These are phyloP conservation scores for Hypomyces perniciosus DNA, from an alignment of 2,329 filamentous ascomycete species.

Conservation along the genomic window DNA sequence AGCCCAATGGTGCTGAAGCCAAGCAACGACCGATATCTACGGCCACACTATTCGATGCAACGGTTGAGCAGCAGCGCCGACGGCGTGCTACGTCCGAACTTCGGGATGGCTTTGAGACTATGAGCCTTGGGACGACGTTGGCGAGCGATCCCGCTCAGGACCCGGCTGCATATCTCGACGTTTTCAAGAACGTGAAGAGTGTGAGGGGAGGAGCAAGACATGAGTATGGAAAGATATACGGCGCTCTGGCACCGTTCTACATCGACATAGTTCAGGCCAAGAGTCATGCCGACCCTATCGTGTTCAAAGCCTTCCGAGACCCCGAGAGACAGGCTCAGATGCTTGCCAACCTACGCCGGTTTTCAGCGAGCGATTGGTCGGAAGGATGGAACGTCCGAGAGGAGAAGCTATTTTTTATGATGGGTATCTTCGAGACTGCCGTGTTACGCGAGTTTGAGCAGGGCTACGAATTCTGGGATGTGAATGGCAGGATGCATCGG, in stretches of 20 bases:
- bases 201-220: conserved; percentile 78
- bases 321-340: conserved; percentile 89
- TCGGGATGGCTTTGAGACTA: conserved; percentile 72
- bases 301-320: conserved; percentile 82
- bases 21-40: conserved; percentile 14
- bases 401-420: conserved; percentile 67
- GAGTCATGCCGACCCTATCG: conserved; percentile 70
- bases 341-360: conserved; percentile 71
- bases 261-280: conserved; percentile 67
- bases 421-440: conserved; percentile 80
- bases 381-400: conserved; percentile 66
- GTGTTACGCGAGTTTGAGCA: conserved; percentile 89
- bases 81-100: conserved; percentile 30
- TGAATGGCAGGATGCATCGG: conserved; percentile 80
- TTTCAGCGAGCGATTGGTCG: conserved; percentile 75
- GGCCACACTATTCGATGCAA: conserved; percentile 68
- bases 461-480: conserved; percentile 82
- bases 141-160: conserved; percentile 47
- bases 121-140: conserved; percentile 46
- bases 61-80: conserved; percentile 57
- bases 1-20: conserved; percentile 16
- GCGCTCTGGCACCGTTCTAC: conserved; percentile 84
- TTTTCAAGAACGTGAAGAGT: conserved; percentile 67
- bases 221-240: conserved; percentile 87
- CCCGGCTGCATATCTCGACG: conserved; percentile 58